Percentiles rank a stretch among this genome's conserved stretches.
These are phyloP conservation scores for Nigrograna mackinnonii DNA, from an alignment of 2,329 filamentous ascomycete species.

Conservation along the genomic window DNA sequence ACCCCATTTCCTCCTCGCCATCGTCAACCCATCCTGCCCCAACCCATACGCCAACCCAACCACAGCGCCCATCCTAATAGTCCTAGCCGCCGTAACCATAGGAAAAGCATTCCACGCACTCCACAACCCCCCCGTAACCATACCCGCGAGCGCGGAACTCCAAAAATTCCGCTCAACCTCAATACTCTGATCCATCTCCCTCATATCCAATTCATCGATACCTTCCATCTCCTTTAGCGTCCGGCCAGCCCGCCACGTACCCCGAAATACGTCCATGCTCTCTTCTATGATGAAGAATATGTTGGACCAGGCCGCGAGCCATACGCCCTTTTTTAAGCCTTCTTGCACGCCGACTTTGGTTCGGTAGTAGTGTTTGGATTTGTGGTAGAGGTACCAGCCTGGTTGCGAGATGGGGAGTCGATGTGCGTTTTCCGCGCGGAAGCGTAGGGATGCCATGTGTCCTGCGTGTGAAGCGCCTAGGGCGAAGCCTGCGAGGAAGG, in stretches of 20 bases:
- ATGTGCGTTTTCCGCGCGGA: constrained; percentile 95
- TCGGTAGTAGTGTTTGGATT: constrained; percentile 92
- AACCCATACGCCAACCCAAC: constrained; percentile 81
- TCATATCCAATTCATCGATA: constrained; percentile 36
- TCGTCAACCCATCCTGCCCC: constrained; percentile 73
- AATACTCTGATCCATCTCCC: constrained; percentile 26
- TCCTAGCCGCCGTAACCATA: constrained; percentile 61
- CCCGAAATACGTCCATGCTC: constrained; percentile 72
- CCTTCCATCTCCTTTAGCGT: constrained; percentile 39
- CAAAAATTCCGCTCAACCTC: constrained; percentile 65
- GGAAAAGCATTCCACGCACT: constrained; percentile 85
- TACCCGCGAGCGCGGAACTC: constrained; percentile 79
- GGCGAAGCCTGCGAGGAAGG: constrained; percentile 69
- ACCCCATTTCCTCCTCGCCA: constrained; percentile 70
- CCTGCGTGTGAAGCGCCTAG: constrained; percentile 75
- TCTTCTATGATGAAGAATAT: constrained; percentile 84
- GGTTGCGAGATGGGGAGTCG: constrained; percentile 79
- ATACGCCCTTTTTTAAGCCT: constrained; percentile 73
- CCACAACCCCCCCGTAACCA: constrained; percentile 84
- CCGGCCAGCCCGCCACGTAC: constrained; percentile 48
- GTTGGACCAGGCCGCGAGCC: constrained; percentile 72
- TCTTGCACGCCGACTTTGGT: constrained; percentile 78
- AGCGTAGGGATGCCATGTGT: constrained; percentile 75
- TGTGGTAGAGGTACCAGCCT: constrained; percentile 99
- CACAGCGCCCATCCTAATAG: constrained; percentile 77